Conservation (phyloP, 192 early-diverging fungal species). For the Podila minutissima region DNA sequence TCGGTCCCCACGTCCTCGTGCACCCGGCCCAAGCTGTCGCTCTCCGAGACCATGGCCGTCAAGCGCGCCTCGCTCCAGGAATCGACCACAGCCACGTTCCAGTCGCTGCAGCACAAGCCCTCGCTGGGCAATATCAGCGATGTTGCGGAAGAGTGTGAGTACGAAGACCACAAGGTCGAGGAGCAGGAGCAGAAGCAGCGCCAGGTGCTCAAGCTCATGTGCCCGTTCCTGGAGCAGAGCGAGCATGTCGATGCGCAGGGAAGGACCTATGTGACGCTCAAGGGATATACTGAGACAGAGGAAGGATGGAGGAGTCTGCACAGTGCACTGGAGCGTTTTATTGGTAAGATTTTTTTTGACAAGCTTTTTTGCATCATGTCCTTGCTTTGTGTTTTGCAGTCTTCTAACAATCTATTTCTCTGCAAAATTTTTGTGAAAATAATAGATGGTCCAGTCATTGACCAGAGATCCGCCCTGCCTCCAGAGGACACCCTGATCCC, state of each 20-base stretch:
- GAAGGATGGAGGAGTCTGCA: conserved; percentile 25
- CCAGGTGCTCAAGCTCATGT: conserved; percentile 10
- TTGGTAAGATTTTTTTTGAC: conserved; percentile 21
- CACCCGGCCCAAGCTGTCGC: background rate
- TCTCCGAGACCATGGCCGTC: conserved; percentile 2
- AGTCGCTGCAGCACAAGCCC: background rate
- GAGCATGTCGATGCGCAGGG: conserved; percentile 16
- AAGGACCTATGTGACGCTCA: conserved; percentile 10
- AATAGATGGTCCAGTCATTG: conserved; percentile 36
- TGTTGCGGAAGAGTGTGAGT: background rate
- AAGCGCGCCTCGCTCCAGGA: background rate
- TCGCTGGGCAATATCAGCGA: background rate
- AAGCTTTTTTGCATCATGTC: background rate
- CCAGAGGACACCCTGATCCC: conserved; percentile 46
- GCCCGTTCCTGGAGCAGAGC: conserved; percentile 38
- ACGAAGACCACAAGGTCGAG: background rate
- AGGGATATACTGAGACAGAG: conserved; percentile 46
- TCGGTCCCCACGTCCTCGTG: too few relatives aligned
- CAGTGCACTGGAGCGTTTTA: conserved; percentile 12
- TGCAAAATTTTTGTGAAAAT: background rate
- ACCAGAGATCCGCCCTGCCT: conserved; percentile 29
- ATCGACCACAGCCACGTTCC: background rate
- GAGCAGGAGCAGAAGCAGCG: conserved; percentile 7
- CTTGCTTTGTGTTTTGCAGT: background rate
- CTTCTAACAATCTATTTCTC: background rate